phyloP scores from a whole-genome alignment of 2,329 filamentous ascomycete species.

The Bipolaris victoriae region DNA sequence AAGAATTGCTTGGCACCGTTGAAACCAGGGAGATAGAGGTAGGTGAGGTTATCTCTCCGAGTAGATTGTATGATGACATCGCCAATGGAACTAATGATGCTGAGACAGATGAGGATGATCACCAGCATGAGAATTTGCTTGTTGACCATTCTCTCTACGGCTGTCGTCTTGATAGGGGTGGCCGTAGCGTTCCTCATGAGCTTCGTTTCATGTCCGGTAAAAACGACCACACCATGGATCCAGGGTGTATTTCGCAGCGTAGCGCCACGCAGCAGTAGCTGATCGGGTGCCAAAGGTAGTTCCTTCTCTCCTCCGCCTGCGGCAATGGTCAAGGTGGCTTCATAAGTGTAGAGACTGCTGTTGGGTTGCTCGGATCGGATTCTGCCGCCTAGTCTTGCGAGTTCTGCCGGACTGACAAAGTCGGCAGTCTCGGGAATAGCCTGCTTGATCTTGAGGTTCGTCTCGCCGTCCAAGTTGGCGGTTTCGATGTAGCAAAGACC shows the following conservation, averaged over 20 bases:
- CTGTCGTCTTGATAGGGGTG: constrained; percentile 95
- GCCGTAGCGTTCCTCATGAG: constrained; percentile 98
- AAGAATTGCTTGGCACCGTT: constrained; percentile 82
- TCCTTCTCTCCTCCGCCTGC: constrained; percentile 92
- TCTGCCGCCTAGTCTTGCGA: constrained; percentile 83
- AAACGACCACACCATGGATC: constrained; percentile 95
- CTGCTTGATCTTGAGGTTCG: constrained; percentile 98
- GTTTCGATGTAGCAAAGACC: constrained; percentile 99
- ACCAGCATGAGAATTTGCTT: constrained; percentile 90
- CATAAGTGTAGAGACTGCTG: constrained; percentile 97
- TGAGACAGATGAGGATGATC: constrained; percentile 80
- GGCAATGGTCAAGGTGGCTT: constrained; percentile 91
- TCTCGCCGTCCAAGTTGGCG: constrained; percentile 95
- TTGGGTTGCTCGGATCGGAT: constrained; percentile 96
- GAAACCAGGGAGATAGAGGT: constrained; percentile 69
- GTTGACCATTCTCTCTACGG: constrained; percentile 93
- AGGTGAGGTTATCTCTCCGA: constrained; percentile 66
- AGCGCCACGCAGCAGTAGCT: constrained; percentile 88
- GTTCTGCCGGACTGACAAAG: constrained; percentile 83
- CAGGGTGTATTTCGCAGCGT: constrained; percentile 95
- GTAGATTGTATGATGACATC: constrained; percentile 80
- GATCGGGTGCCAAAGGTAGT: constrained; percentile 85
- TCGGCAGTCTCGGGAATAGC: constrained; percentile 89
- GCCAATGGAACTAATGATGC: constrained; percentile 87
- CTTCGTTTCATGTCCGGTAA: constrained; percentile 97